These are phyloP conservation scores for Neolentinus lepideus DNA, from an alignment of 1,284 basidiomycete species.

Conservation along the genomic window DNA sequence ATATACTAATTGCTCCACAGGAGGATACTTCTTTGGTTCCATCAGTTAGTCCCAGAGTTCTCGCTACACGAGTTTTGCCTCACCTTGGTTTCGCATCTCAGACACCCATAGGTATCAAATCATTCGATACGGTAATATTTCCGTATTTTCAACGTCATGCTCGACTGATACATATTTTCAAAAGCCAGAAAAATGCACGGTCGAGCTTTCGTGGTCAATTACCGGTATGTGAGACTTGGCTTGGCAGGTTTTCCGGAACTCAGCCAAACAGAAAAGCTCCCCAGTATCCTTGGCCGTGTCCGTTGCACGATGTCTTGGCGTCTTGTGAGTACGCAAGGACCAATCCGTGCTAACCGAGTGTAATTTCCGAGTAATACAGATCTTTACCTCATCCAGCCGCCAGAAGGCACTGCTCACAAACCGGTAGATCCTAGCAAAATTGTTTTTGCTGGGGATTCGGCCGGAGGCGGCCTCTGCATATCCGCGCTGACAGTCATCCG, in stretches of 20 bases:
- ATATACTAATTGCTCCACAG: constrained; percentile 19
- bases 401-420: constrained; percentile 58
- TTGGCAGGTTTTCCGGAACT: not conserved
- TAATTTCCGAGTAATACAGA: constrained; percentile 32
- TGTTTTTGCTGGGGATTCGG: constrained; percentile 81
- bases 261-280: constrained; percentile 58
- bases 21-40: constrained; percentile 62
- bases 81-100: constrained; percentile 22
- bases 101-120: constrained; percentile 71
- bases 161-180: not conserved
- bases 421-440: constrained; percentile 68
- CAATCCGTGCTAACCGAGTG: not conserved
- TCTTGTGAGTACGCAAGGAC: constrained; percentile 41
- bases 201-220: constrained; percentile 59
- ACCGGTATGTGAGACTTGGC: constrained; percentile 28
- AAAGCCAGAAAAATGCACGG: constrained; percentile 68
- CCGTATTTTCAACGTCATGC: not conserved
- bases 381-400: constrained; percentile 76
- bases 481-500: constrained; percentile 68
- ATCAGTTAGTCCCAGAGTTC: constrained; percentile 35
- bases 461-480: constrained; percentile 71
- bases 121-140: constrained; percentile 41
- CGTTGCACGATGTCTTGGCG: constrained; percentile 73
- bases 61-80: constrained; percentile 5
- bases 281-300: constrained; percentile 86